A percentile compares a stretch with the other conserved stretches of the same genome.
These are phyloP conservation scores for Arachnomyces sp. DNA, from an alignment of 2,329 filamentous ascomycete genomes.

Conservation along the genomic window DNA sequence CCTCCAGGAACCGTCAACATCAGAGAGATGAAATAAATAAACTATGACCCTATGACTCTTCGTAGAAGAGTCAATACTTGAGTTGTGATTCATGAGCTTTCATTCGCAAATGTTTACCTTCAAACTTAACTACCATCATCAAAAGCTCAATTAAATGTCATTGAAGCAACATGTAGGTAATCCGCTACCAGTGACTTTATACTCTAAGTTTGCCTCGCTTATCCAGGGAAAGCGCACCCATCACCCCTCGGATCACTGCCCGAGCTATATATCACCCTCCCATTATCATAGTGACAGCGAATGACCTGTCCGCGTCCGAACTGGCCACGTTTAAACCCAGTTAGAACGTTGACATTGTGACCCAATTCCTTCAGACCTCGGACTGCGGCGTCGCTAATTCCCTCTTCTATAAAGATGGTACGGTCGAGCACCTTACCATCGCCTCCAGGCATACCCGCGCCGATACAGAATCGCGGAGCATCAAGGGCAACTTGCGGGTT, in stretches of 20 bases:
- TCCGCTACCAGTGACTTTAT: no score
- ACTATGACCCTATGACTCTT: no score
- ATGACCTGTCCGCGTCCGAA: conserved; percentile 90
- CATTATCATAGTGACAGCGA: conserved; percentile 67
- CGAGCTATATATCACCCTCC: conserved; percentile 69
- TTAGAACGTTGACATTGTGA: conserved; percentile 63
- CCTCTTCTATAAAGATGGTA: conserved; percentile 74
- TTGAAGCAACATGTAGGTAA: no score
- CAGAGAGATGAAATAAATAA: no score
- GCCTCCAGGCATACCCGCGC: conserved; percentile 58
- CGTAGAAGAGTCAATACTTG: no score
- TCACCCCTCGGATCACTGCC: conserved; percentile 86
- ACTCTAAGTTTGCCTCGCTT: conserved; percentile 1
- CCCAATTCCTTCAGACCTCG: conserved; percentile 62
- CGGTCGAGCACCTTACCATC: conserved; percentile 51
- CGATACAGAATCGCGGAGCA: conserved; percentile 83
- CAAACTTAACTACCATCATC: no score
- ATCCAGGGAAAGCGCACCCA: conserved; percentile 56
- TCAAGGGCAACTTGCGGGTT: conserved; percentile 85
- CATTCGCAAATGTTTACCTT: no score
- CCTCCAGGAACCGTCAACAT: no score
- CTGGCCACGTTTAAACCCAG: conserved; percentile 56
- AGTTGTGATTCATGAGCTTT: no score
- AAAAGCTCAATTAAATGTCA: no score
- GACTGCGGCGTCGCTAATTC: conserved; percentile 61